These are phyloP conservation scores for Onygena corvina DNA, from an alignment of 2,329 filamentous ascomycete genomes.

Conservation along the genomic window DNA sequence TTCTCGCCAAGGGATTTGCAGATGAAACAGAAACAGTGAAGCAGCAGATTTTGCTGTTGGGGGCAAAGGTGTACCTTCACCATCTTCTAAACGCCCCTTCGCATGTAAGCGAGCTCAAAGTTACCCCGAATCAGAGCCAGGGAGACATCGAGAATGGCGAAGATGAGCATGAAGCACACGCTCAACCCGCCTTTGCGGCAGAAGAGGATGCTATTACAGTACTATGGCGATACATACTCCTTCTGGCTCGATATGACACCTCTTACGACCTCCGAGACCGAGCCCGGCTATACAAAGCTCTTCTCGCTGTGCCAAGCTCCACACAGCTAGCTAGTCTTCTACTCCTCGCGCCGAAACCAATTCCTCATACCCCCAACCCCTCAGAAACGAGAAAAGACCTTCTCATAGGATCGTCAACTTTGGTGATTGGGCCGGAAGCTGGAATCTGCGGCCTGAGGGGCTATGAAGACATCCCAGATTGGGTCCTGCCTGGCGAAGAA, in stretches of 20 bases:
- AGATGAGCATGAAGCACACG: conserved; percentile 4
- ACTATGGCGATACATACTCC: conserved; percentile 73
- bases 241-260: conserved; percentile 80
- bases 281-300: conserved; percentile 71
- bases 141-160: conserved; percentile 18
- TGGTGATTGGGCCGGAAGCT: conserved; percentile 67
- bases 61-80: conserved; percentile 93
- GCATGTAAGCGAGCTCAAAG: conserved; percentile 9
- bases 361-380: conserved; percentile 78
- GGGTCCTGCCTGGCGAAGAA: conserved; percentile 70
- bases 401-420: conserved; percentile 68
- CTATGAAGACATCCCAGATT: conserved; percentile 68
- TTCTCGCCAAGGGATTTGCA: conserved; percentile 72
- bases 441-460: conserved; percentile 63
- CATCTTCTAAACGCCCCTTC: conserved; percentile 44
- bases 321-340: conserved; percentile 81
- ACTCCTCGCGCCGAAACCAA: conserved; percentile 85
- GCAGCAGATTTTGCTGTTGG: conserved; percentile 79
- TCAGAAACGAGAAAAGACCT: conserved; percentile 71
- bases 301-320: conserved; percentile 61
- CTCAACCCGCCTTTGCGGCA: conserved; percentile 18
- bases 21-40: conserved; percentile 78
- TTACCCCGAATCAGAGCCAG: not conserved
- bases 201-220: conserved; percentile 53
- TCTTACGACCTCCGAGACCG: conserved; percentile 93